Evolutionary conservation across 2,329 filamentous ascomycete species (phyloP).

Genomic region (Fusarium brevicatenulatum): DNA sequence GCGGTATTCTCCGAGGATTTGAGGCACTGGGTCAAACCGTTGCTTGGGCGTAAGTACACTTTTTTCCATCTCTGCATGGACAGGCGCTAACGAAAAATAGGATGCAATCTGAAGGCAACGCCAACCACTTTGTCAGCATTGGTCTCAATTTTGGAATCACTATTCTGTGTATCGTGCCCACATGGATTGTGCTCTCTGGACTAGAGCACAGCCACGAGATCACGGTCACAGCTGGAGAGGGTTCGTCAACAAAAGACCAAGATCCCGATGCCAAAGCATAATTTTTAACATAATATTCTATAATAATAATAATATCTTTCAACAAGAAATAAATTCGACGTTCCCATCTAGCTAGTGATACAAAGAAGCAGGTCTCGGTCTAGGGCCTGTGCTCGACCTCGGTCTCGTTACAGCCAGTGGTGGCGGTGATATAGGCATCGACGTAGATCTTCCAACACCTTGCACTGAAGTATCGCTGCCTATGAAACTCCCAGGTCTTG

Average conservation of each 20-base stretch:
- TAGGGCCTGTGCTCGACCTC: not conserved
- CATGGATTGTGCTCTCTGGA: conserved; percentile 15
- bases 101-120: conserved; percentile 23
- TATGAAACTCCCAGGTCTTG: conserved; percentile 1
- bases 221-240: not conserved
- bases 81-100: not conserved
- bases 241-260: not conserved
- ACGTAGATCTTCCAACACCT: not conserved
- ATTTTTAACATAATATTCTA: not conserved
- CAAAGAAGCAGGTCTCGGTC: not conserved
- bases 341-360: not conserved
- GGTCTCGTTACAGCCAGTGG: not conserved
- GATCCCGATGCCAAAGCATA: conserved; percentile 1
- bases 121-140: conserved; percentile 21
- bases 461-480: not conserved
- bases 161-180: conserved; percentile 2
- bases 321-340: not conserved
- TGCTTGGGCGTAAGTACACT: conserved; percentile 26
- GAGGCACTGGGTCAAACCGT: conserved; percentile 17
- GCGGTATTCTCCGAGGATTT: conserved; percentile 18
- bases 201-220: conserved; percentile 20
- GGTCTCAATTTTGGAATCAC: conserved; percentile 20
- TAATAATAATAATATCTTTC: conserved; percentile 19
- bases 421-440: not conserved
- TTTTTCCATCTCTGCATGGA: no score